These are phyloP conservation scores for Metschnikowia cubensis DNA, from an alignment of 805 yeast genomes.

Conservation along the genomic window DNA sequence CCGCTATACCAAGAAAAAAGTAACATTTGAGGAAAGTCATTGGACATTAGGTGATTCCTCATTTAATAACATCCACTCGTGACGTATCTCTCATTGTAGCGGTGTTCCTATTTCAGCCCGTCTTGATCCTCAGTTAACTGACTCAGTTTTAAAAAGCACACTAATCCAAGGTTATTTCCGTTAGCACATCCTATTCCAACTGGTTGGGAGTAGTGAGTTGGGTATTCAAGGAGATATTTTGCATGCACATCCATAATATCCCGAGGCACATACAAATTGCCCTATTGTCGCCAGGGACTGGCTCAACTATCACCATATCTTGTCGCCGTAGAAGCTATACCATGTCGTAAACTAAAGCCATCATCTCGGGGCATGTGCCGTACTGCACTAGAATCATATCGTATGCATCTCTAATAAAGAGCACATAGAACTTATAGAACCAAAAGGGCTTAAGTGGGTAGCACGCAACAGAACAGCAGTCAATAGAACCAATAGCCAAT, in stretches of 20 bases:
- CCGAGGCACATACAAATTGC: constrained; percentile 67
- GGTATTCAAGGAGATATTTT: constrained; percentile 48
- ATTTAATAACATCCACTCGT: too few relatives aligned
- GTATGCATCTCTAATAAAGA: constrained; percentile 29
- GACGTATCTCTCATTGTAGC: too few relatives aligned
- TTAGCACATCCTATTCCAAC: constrained; percentile 76
- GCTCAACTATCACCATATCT: constrained; percentile 59
- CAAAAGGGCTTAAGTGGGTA: too few relatives aligned
- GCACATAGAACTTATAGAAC: too few relatives aligned
- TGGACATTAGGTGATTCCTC: too few relatives aligned
- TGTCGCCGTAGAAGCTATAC: constrained; percentile 32
- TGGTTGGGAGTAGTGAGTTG: constrained; percentile 81
- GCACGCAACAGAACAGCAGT: too few relatives aligned
- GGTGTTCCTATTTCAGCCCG: too few relatives aligned
- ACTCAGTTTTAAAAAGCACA: too few relatives aligned
- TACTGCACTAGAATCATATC: constrained; percentile 78
- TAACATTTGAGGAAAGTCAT: too few relatives aligned
- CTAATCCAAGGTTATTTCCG: constrained; percentile 39
- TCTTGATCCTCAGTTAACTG: too few relatives aligned
- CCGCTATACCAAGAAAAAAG: too few relatives aligned
- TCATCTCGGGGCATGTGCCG: constrained; percentile 53
- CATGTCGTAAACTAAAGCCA: constrained; percentile 45
- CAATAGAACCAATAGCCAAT: too few relatives aligned
- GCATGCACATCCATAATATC: constrained; percentile 51
- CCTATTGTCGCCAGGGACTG: constrained; percentile 92